phyloP scores from a whole-genome alignment of 2,329 filamentous ascomycete genomes.

The Pyrenophora graminea region DNA sequence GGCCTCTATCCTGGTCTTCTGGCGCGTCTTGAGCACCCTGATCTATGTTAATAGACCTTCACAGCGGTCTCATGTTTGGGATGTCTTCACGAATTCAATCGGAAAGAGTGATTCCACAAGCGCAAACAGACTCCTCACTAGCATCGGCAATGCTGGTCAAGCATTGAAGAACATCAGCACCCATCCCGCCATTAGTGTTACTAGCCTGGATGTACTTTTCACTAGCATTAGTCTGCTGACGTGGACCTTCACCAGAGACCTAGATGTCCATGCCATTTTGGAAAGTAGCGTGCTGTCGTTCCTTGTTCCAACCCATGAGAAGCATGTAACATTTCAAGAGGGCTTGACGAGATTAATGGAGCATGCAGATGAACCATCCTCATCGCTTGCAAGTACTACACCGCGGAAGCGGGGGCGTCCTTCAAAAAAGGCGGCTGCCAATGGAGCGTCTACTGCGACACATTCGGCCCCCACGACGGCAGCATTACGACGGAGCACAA shows the following conservation, averaged over 20 bases:
- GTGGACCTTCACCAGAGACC: conserved; percentile 61
- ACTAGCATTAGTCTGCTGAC: conserved; percentile 58
- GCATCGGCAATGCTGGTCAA: conserved; percentile 35
- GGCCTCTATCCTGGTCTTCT: conserved; percentile 53
- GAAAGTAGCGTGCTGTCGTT: conserved; percentile 39
- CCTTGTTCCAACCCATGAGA: conserved; percentile 29
- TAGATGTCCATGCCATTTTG: conserved; percentile 58
- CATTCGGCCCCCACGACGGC: conserved; percentile 11
- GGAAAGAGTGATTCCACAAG: conserved; percentile 50
- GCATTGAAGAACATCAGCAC: conserved; percentile 56
- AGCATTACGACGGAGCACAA: conserved; percentile 27
- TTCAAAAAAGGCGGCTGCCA: conserved; percentile 30
- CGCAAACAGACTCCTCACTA: conserved; percentile 33
- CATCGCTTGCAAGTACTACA: conserved; percentile 16
- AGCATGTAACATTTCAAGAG: conserved; percentile 33
- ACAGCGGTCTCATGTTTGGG: conserved; percentile 47
- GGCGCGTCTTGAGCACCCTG: conserved; percentile 50
- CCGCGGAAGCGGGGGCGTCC: conserved; percentile 35
- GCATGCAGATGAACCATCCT: conserved; percentile 7
- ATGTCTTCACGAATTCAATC: conserved; percentile 47
- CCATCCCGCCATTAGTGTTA: conserved; percentile 62
- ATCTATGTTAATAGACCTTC: conserved; percentile 55
- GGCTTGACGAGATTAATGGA: conserved; percentile 16
- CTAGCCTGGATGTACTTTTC: conserved; percentile 63
- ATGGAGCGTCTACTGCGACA: conserved; percentile 16